These are phyloP conservation scores for Oryza meridionalis DNA, from an alignment of 176 grass and related monocot species.

Conservation along the genomic window DNA sequence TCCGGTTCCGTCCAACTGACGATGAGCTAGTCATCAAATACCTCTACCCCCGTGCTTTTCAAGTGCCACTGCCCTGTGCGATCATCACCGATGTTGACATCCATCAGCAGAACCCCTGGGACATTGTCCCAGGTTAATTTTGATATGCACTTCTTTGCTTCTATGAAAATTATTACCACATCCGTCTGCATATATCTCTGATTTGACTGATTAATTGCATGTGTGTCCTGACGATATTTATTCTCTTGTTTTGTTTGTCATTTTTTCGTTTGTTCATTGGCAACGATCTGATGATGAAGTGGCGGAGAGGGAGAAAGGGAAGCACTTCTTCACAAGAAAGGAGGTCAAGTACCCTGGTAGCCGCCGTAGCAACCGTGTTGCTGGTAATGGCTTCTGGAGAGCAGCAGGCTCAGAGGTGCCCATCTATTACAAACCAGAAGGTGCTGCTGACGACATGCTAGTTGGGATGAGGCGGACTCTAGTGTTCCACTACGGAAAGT, in stretches of 20 bases:
- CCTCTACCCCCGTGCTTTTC: not conserved
- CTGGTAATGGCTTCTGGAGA: constrained; percentile 60
- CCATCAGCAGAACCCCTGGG: constrained; percentile 45
- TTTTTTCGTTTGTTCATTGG: not conserved
- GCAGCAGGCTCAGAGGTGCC: constrained; percentile 42
- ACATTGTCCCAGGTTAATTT: constrained; percentile 30
- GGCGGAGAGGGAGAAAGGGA: not conserved
- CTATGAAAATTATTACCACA: not conserved
- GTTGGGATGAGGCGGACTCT: constrained; percentile 53
- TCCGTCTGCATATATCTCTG: not conserved
- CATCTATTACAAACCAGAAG: not conserved
- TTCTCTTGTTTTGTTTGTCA: not conserved
- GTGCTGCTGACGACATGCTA: not conserved
- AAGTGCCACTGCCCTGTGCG: not conserved
- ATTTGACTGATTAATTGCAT: not conserved
- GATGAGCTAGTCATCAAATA: not conserved
- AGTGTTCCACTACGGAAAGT: constrained; percentile 51
- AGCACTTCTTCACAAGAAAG: constrained; percentile 51
- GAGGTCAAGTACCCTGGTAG: not conserved
- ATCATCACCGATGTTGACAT: constrained; percentile 14
- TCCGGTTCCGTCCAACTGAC: not conserved
- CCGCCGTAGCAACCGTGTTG: constrained; percentile 14
- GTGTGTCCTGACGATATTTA: not conserved
- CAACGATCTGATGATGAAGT: not conserved
- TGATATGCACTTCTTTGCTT: not conserved